These are phyloP conservation scores for Begonia masoniana DNA, from an alignment of 306 rosid species.

Conservation along the genomic window DNA sequence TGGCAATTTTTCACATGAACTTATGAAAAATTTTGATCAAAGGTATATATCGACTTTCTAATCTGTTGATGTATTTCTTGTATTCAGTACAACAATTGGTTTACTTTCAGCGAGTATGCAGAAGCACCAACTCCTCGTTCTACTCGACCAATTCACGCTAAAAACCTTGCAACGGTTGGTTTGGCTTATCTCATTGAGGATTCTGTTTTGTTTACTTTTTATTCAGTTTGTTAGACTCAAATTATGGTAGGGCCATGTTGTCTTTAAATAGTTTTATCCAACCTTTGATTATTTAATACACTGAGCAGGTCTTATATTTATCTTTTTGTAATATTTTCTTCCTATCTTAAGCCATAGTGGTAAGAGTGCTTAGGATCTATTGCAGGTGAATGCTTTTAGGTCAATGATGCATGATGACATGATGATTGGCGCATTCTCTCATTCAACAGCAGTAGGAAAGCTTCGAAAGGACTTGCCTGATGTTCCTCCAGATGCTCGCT, in stretches of 20 bases:
- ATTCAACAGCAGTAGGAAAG: conserved; percentile 95
- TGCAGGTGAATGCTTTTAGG: conserved; percentile 94
- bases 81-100: conserved; percentile 89
- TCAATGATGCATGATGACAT: conserved; percentile 75
- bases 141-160: conserved; percentile 75
- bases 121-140: conserved; percentile 77
- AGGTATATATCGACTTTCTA: conserved; percentile 2
- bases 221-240: too few species aligned
- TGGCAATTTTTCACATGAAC: neutral
- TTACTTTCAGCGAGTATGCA: conserved; percentile 86
- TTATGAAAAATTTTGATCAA: neutral
- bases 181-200: neutral
- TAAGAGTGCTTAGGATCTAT: conserved; percentile 2
- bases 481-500: conserved; percentile 73
- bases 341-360: too few species aligned
- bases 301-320: too few species aligned
- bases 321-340: too few species aligned
- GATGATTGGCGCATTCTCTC: conserved; percentile 99
- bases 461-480: conserved; percentile 81
- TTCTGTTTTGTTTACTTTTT: too few species aligned
- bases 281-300: too few species aligned
- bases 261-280: too few species aligned
- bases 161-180: conserved; percentile 74
- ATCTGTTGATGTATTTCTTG: conserved; percentile 15
- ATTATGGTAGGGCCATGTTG: too few species aligned